Evolutionary conservation across 2,329 filamentous ascomycete genomes (phyloP), one percentile per base, ranked within the genome.

Genomic region (Ceratocystiopsis sp.): DNA sequence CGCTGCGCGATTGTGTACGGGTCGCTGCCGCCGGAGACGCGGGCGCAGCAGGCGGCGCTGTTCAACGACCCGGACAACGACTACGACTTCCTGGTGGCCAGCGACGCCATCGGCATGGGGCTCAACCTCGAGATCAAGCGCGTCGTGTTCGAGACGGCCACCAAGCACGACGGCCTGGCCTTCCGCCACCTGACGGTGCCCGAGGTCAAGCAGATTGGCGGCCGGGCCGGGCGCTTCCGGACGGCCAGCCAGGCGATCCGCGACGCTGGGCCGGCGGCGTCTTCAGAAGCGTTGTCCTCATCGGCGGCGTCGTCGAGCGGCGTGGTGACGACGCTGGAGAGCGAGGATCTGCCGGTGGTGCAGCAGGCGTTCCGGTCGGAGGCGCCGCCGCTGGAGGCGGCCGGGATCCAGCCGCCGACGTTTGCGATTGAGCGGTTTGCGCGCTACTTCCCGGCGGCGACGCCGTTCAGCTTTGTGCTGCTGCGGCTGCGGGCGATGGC

Each of bases 61-160:
- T 98, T 98, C 68, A 98, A 98, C 55, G 84, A 96, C 49, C 87
- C 86, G 0, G 62, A 93, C 56, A 98, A 93, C 57, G 87, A 95
- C 46, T 98, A 95, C 56, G 91, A 98, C 57, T 93, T 78, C 52
- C 67, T 98, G 7, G 87, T 91, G 21, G 91, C 93, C 10, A 48
- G 57, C 49, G 57, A 60, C 61, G 91, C 91, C 39, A 89, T 98
- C 48, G 91, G 91, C 35, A 96, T 98, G 89, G 91, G 93, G 1
- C 65, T 98, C 18, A 98, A 98, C 55, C 62, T 98, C 58, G 86
- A 78, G 60, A 85, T 95, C 57, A 91, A 86, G 56, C 81, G 93
- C 21, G 73, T 98, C 47, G 74, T 98, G 43, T 91, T 98, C 50
- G 84, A 94, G 54, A 69, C 79, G 1, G 70, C 78, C 2, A 63